A percentile compares a stretch with the other conserved stretches of the same genome.
phyloP scores from a whole-genome alignment of 768 basidiomycete genomes.

The Pleurotus ostreatus region DNA sequence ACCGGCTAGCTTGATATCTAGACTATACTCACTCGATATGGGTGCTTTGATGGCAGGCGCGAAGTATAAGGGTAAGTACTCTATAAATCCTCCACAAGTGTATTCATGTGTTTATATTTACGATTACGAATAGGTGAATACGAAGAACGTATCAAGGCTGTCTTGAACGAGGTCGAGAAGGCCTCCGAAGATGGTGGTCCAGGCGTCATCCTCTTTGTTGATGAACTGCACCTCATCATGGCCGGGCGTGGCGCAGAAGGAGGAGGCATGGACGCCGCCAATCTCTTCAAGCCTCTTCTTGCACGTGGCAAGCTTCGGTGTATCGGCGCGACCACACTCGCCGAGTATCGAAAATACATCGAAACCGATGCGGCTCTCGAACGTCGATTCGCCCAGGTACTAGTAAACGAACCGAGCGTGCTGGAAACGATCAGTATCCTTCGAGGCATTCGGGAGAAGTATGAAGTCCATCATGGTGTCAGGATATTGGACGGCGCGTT shows the following conservation, averaged over 20 bases:
- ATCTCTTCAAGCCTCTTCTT: conserved; percentile 88
- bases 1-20: conserved; percentile 65
- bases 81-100: neutral
- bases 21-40: conserved; percentile 88
- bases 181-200: conserved; percentile 68
- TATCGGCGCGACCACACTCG: conserved; percentile 90
- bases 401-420: conserved; percentile 89
- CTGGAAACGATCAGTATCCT: conserved; percentile 90
- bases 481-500: conserved; percentile 85
- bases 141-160: conserved; percentile 92
- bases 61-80: conserved; percentile 69
- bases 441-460: conserved; percentile 91
- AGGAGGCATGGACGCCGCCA: conserved; percentile 91
- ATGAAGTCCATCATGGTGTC: conserved; percentile 90
- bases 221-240: conserved; percentile 94
- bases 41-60: conserved; percentile 93
- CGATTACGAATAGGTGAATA: conserved; percentile 51
- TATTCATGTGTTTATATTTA: neutral
- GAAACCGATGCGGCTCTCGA: conserved; percentile 91
- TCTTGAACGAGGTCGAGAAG: conserved; percentile 92
- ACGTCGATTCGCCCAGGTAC: conserved; percentile 88
- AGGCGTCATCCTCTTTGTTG: conserved; percentile 89
- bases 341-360: conserved; percentile 91
- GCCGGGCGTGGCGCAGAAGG: conserved; percentile 78
- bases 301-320: conserved; percentile 74